Evolutionary conservation across 139 green algal genomes (phyloP).

Genomic region (Nannochloris sp.): DNA sequence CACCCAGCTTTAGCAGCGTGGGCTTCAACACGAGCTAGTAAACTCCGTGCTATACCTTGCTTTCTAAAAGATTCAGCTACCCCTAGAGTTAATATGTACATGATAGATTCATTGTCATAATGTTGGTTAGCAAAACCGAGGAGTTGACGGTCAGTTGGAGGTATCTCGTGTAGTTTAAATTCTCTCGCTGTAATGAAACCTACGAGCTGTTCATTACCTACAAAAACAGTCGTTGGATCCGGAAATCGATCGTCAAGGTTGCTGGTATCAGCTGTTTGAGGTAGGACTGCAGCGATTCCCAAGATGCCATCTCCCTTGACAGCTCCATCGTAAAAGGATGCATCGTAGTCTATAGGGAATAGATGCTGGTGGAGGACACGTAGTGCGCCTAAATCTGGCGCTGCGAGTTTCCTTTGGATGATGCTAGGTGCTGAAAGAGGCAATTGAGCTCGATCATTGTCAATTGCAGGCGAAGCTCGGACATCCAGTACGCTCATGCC

Average conservation of each 20-base stretch:
- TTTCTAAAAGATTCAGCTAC: constrained; percentile 6
- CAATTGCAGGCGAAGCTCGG: no score
- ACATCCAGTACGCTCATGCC: no score
- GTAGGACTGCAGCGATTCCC: background rate
- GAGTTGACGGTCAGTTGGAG: background rate
- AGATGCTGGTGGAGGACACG: background rate
- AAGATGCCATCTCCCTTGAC: background rate
- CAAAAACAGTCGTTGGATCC: background rate
- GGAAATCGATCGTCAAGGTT: background rate
- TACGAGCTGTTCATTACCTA: constrained; percentile 26
- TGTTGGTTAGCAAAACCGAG: background rate
- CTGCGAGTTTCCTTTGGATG: no score
- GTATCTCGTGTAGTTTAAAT: constrained; percentile 20
- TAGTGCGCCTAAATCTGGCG: background rate
- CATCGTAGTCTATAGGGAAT: constrained; percentile 45
- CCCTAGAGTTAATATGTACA: constrained; percentile 49
- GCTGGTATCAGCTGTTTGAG: background rate
- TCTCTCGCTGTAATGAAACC: constrained; percentile 40
- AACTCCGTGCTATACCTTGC: background rate
- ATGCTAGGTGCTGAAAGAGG: no score
- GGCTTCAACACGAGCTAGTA: background rate
- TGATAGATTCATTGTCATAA: constrained; percentile 16
- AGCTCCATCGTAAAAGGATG: background rate
- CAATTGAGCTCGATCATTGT: no score
- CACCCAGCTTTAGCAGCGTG: background rate